These are phyloP conservation scores for Fonsecaea nubica DNA, from an alignment of 2,329 filamentous ascomycete species.

Conservation along the genomic window DNA sequence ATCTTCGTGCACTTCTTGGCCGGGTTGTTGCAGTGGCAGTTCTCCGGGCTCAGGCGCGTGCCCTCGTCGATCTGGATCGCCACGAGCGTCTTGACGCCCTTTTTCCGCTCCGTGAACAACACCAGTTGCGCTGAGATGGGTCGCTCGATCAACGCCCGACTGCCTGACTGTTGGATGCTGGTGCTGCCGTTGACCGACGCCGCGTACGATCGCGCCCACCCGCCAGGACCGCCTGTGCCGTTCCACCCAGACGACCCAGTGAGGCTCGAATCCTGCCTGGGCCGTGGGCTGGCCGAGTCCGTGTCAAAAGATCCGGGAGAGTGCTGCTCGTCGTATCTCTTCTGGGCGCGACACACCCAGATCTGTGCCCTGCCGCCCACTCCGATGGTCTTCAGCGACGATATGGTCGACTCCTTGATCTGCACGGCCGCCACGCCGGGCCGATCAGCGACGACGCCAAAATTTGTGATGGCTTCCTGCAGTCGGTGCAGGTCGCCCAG, in stretches of 20 bases:
- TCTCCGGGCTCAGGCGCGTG: not conserved
- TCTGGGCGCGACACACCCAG: not conserved
- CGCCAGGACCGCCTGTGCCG: not conserved
- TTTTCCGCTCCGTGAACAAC: not conserved
- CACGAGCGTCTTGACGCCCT: not conserved
- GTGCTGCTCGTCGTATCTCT: not conserved
- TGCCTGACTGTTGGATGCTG: not conserved
- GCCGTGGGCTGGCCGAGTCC: not conserved
- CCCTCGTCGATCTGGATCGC: not conserved
- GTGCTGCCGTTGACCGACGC: not conserved
- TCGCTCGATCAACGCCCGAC: not conserved
- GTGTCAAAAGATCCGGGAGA: not conserved
- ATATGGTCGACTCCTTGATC: not conserved
- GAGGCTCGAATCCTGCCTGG: not conserved
- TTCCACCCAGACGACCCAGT: not conserved
- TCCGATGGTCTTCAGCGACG: not conserved
- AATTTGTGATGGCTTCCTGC: not conserved
- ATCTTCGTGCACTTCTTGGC: not conserved
- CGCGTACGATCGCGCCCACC: not conserved
- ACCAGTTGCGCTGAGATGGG: not conserved
- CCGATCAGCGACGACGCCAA: not conserved
- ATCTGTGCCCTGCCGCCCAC: not conserved
- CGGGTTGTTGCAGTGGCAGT: constrained; percentile 1
- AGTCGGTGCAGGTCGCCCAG: not conserved
- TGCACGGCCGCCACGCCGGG: not conserved